Evolutionary conservation across 176 grass and related monocot genomes (phyloP), one percentile per base, ranked within the genome.

Genomic region (Elaeis guineensis): DNA sequence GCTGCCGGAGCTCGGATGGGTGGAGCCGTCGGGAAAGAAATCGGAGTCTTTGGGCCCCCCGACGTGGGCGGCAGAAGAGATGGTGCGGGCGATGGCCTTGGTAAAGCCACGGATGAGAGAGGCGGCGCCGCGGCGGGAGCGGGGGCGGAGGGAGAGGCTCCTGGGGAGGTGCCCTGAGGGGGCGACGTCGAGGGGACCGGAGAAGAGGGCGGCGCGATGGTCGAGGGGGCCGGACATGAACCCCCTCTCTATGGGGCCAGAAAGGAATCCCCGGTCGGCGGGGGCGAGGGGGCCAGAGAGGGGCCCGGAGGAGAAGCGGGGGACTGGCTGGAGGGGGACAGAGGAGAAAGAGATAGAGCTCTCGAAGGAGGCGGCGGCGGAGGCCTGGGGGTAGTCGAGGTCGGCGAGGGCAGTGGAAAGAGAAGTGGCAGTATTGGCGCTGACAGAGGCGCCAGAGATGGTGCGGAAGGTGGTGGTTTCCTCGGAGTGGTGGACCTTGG

Each of bases 271-370:
- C 11, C 56, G 21, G 12, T 71, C 69, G 15, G 76, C 84, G 5
- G 77, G 16, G 17, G 24, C 11, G 19, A 81, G 25, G 6, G 82
- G 80, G 60, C 78, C 72, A 21, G 79, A 88, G 72, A 97, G 78
- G 21, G 78, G 70, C 0, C 87, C 93, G 7, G 89, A 95, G n/a
- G 72, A 60, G 69, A 90, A 89, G n/a, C 80, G 39, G 6, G 92
- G 85, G 3, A 85, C 57, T 0, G 93, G 76, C 67, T 92, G 87
- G 51, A 98, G 82, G 21, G 84, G 78, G 25, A 91, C 80, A 29
- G 87, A 80, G 1, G 93, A 78, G 67, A 98, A 98, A 5, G 84
- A 98, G 6, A 84, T 77, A 16, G 93, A 92, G 73, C 93, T 92
- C 78, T 97, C 87, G 49, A 92, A 88, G 0, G 78, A 72, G 0